Evolutionary conservation across 331 rosid genomes (phyloP), one percentile per base, ranked within the genome.

Genomic region (Acacia concinna): DNA sequence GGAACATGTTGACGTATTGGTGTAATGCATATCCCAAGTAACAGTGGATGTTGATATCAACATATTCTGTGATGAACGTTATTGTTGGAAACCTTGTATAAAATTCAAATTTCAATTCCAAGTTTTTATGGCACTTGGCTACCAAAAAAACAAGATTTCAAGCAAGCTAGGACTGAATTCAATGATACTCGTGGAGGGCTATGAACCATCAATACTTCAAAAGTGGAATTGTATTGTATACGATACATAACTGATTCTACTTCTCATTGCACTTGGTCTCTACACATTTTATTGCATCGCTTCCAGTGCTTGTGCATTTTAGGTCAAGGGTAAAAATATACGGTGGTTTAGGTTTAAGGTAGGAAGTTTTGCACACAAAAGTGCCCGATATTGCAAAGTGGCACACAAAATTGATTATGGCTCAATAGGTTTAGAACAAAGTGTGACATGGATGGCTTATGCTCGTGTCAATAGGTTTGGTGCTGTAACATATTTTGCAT

Each of bases 11-110:
- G 72, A 68, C 56, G 47, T 74, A 35, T 41, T 66, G 54, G 78
- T 56, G 75, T 57, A 6, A 34, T 54, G 20, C 77, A 75, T 51
- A 44, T 79, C 62, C 52, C 60, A 30, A 71, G 71, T 66, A 46
- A 70, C 57, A 43, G 28, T 23, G 32, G 72, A 37, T 20, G 44
- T n/a, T 0, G 4, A 57, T 63, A 40, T 35, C 76, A 79, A 46
- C 71, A 46, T n/a, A 52, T 52, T 2, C 76, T 75, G 73, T 71
- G 74, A 71, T 56, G 70, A 68, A 70, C 37, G 65, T 85, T 78
- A 51, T 81, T 68, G 25, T 69, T 32, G 77, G 47, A 68, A 51
- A 75, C 73, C 76, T 78, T 78, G 51, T 27, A 51, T 52, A 68
- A 68, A 74, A 54, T 68, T 54, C 15, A 67, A 67, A 37, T 10